Evolutionary conservation across 805 yeast genomes (phyloP), one percentile per base, ranked within the genome.

Genomic region (Saccharomycopsis oosterbeekiorum): DNA sequence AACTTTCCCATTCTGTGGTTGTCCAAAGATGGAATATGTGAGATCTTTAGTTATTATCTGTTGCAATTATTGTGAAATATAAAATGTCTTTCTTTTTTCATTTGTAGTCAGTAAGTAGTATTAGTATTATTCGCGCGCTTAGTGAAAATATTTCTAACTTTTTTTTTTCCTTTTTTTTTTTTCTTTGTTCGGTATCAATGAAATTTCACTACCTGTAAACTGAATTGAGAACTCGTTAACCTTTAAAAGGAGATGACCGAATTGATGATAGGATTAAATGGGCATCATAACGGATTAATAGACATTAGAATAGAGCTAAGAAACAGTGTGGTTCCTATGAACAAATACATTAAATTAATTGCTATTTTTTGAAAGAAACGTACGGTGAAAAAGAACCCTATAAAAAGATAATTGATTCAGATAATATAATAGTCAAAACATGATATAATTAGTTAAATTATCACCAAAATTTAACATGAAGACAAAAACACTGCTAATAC

Each of bases 1-100:
- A 89, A 40, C 76, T 90, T 65, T 80, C 81, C 58, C 89, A 89
- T 67, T 82, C 97, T 1, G 97, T 89, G n/a, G 84, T 92, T 37
- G 89, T 92, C 17, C 97, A 90, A 73, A 85, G 94, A 75, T 88
- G 96, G 94, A 77, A 24, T 19, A 43, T 43, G 53, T 47, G 21
- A 24, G n/a, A 24, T 21, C 26, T 59, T 14, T 47, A 9, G 19
- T 14, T 43, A 21, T 47, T 47, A 26, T 47, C n/a, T 47, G 53
- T 6, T 26, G 19, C 4, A n/a, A 40, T 37, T 12, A 5, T 37
- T 29, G 29, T 47, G 53, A 47, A 43, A 47, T 47, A 47, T 47
- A 47, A 19, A 37, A 37, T 37, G 15, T 12, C 41, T 15, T 47
- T 15, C 10, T 47, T 47, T 21, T 15, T 17, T 47, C 34, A 21